phyloP scores from a whole-genome alignment of 2,329 filamentous ascomycete species.

The Aspergillus fischeri region DNA sequence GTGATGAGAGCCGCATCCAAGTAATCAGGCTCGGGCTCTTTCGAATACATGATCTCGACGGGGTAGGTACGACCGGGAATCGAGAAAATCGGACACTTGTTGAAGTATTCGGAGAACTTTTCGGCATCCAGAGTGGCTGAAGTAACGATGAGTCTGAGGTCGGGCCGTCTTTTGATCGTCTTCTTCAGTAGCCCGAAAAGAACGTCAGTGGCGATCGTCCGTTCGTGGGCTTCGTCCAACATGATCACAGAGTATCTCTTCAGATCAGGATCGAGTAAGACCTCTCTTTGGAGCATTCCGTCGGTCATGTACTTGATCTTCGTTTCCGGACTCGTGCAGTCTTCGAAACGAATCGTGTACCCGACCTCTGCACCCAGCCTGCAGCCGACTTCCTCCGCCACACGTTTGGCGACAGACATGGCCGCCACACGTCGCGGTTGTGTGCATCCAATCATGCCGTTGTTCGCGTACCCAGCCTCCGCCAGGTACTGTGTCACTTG shows the following conservation, averaged over 20 bases:
- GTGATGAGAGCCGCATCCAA: constrained; percentile 90
- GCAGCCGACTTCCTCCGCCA: constrained; percentile 92
- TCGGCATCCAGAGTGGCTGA: constrained; percentile 95
- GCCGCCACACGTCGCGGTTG: constrained; percentile 95
- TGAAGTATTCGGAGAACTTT: constrained; percentile 95
- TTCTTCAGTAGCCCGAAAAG: constrained; percentile 93
- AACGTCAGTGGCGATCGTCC: constrained; percentile 93
- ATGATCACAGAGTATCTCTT: constrained; percentile 93
- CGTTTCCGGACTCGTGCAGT: constrained; percentile 80
- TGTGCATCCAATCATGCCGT: constrained; percentile 90
- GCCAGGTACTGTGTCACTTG: constrained; percentile 94
- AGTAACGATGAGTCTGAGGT: constrained; percentile 93
- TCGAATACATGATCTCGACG: constrained; percentile 91
- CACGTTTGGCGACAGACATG: constrained; percentile 96
- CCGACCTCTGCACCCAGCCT: constrained; percentile 87
- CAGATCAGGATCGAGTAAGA: constrained; percentile 85
- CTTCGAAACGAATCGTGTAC: constrained; percentile 96
- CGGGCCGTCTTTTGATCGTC: constrained; percentile 76
- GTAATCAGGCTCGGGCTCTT: constrained; percentile 94
- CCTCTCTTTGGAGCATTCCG: constrained; percentile 94
- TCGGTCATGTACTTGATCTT: constrained; percentile 99
- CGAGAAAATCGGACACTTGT: constrained; percentile 91
- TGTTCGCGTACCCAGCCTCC: constrained; percentile 82
- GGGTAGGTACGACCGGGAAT: constrained; percentile 94
- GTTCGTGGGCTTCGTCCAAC: constrained; percentile 96